A percentile compares a stretch with the other conserved stretches of the same genome.
Evolutionary conservation across 2,329 filamentous ascomycete genomes (phyloP).

Genomic region (Ophidiomyces ophidiicola): DNA sequence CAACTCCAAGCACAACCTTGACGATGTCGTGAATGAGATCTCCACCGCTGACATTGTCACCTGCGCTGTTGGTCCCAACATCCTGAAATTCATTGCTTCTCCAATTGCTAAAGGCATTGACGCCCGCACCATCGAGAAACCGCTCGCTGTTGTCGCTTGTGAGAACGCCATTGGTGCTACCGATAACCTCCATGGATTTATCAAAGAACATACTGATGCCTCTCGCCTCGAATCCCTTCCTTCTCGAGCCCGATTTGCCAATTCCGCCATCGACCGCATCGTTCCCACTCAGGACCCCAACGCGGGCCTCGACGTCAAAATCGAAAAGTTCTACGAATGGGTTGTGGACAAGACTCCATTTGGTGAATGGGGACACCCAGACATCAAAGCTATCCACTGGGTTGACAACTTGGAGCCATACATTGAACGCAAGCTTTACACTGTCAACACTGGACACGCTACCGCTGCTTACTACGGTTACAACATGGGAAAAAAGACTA

Average conservation of each 20-base stretch:
- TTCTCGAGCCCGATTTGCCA: constrained; percentile 76
- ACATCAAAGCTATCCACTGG: constrained; percentile 82
- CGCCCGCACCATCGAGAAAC: constrained; percentile 50
- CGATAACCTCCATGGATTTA: constrained; percentile 69
- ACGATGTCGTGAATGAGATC: constrained; percentile 72
- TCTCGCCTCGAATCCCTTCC: constrained; percentile 56
- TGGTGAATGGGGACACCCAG: constrained; percentile 53
- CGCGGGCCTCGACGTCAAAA: constrained; percentile 76
- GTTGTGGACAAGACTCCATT: constrained; percentile 85
- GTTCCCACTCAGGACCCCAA: constrained; percentile 77
- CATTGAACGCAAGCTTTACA: constrained; percentile 99
- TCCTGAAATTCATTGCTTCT: constrained; percentile 91
- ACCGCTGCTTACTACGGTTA: constrained; percentile 93
- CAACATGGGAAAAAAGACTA: constrained; percentile 70
- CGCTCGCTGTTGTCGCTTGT: constrained; percentile 87
- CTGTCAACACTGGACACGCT: constrained; percentile 95
- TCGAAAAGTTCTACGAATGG: constrained; percentile 99
- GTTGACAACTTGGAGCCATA: constrained; percentile 84
- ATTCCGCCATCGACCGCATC: constrained; percentile 96
- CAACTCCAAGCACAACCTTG: constrained; percentile 81
- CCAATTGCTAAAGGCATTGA: constrained; percentile 92
- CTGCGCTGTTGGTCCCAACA: constrained; percentile 90
- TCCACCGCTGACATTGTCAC: constrained; percentile 81
- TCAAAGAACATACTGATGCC: constrained; percentile 62
- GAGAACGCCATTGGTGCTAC: constrained; percentile 97